phyloP scores from a whole-genome alignment of 1,284 basidiomycete species.

The Ganoderma lingzhi region DNA sequence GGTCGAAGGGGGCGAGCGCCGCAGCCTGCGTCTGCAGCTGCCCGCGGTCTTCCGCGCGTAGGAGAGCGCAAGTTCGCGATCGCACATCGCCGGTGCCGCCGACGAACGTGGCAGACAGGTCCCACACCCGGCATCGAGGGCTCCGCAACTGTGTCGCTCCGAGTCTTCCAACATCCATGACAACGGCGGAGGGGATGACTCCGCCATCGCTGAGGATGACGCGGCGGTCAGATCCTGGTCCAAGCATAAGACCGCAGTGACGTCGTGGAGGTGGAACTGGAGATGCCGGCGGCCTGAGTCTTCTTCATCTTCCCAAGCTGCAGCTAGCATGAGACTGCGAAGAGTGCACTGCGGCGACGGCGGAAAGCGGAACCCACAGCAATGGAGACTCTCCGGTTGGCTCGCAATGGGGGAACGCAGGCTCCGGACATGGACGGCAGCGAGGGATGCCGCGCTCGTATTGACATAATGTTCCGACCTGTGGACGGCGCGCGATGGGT shows the following conservation, averaged over 20 bases:
- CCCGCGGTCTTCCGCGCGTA: neutral
- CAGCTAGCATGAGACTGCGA: slow-evolving; percentile 8
- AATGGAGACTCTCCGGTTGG: slow-evolving; percentile 12
- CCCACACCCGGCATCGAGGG: neutral
- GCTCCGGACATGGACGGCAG: neutral
- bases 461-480: slow-evolving; percentile 14
- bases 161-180: neutral
- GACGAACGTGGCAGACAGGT: neutral
- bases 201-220: neutral
- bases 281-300: neutral
- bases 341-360: neutral
- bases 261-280: neutral
- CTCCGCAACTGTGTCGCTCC: neutral
- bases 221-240: slow-evolving; percentile 5
- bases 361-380: slow-evolving; percentile 8
- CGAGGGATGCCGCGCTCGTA: neutral
- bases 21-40: neutral
- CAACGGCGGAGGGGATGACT: neutral
- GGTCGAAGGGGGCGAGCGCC: slow-evolving; percentile 8
- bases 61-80: neutral
- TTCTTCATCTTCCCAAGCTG: slow-evolving; percentile 11
- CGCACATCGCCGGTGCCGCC: slow-evolving; percentile 5
- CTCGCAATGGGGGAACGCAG: neutral
- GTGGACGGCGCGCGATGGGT: neutral
- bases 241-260: neutral